Percentiles rank a stretch among this genome's conserved stretches.
These are phyloP conservation scores for Coniella lustricola DNA, from an alignment of 2,329 filamentous ascomycete genomes.

Conservation along the genomic window DNA sequence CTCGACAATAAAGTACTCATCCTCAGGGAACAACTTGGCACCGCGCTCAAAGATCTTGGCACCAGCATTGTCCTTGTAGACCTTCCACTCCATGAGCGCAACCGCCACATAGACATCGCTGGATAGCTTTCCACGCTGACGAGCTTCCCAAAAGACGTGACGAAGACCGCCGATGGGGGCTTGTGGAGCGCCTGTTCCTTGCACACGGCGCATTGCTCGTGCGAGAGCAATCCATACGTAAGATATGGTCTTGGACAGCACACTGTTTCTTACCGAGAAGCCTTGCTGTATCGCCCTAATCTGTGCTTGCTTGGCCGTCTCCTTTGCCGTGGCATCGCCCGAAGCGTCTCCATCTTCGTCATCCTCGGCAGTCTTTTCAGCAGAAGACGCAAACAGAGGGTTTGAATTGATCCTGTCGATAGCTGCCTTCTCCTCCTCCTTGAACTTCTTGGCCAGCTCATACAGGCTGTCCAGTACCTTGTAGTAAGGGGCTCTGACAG, in stretches of 20 bases:
- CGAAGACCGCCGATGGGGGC: constrained; percentile 61
- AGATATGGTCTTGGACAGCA: constrained; percentile 78
- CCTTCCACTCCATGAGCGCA: constrained; percentile 88
- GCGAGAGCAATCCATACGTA: constrained; percentile 94
- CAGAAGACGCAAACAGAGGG: constrained; percentile 13
- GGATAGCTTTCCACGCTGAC: constrained; percentile 78
- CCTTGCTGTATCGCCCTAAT: constrained; percentile 56
- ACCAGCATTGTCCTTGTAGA: constrained; percentile 88
- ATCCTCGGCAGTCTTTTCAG: constrained; percentile 27
- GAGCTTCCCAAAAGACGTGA: constrained; percentile 82
- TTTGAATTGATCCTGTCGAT: constrained; percentile 51
- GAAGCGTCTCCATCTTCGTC: constrained; percentile 48
- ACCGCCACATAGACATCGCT: constrained; percentile 94
- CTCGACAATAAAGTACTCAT: constrained; percentile 88
- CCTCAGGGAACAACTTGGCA: constrained; percentile 85
- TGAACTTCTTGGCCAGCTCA: constrained; percentile 67
- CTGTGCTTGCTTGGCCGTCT: constrained; percentile 58
- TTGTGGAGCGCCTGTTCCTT: constrained; percentile 68
- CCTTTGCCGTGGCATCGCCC: constrained; percentile 31
- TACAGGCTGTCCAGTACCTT: constrained; percentile 83
- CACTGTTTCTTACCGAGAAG: constrained; percentile 64
- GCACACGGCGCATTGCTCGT: constrained; percentile 86
- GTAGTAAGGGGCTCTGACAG: constrained; percentile 78
- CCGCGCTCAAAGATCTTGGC: constrained; percentile 95
- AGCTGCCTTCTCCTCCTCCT: constrained; percentile 54